These are phyloP conservation scores for Endoconidiophora polonica DNA, from an alignment of 2,329 filamentous ascomycete species.

Conservation along the genomic window DNA sequence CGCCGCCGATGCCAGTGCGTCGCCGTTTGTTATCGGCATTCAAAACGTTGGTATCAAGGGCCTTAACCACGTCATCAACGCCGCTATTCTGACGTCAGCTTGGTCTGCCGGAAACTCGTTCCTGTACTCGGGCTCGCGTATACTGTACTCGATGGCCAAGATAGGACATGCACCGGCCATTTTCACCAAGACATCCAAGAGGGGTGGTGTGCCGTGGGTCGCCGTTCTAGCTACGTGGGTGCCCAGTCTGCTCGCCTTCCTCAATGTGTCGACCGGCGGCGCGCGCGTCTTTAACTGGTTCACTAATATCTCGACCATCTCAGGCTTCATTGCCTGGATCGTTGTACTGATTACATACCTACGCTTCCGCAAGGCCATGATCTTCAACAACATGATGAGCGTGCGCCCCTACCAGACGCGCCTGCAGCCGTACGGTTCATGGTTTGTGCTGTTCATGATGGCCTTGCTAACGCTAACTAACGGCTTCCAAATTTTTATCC, in stretches of 20 bases:
- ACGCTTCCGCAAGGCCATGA: conserved; percentile 41
- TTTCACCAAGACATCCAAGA: conserved; percentile 41
- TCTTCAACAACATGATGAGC: conserved; percentile 31
- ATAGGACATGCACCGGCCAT: conserved; percentile 47
- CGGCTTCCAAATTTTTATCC: conserved; percentile 60
- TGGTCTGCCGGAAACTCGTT: conserved; percentile 45
- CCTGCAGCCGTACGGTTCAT: conserved; percentile 48
- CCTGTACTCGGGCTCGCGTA: conserved; percentile 50
- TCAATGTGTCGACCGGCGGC: conserved; percentile 48
- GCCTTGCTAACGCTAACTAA: conserved; percentile 52
- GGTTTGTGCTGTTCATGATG: conserved; percentile 39
- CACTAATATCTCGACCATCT: conserved; percentile 50
- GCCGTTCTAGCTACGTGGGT: conserved; percentile 37
- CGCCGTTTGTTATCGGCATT: conserved; percentile 52
- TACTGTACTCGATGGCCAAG: conserved; percentile 51
- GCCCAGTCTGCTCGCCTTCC: conserved; percentile 50
- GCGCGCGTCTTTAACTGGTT: conserved; percentile 55
- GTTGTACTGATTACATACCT: conserved; percentile 41
- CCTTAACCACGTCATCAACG: conserved; percentile 52
- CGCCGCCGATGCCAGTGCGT: conserved; percentile 41
- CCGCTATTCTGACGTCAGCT: conserved; percentile 48
- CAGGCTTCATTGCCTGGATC: conserved; percentile 43
- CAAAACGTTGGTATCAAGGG: conserved; percentile 44
- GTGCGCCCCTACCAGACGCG: conserved; percentile 35
- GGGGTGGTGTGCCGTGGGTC: conserved; percentile 40